A percentile compares a stretch with the other conserved stretches of the same genome.
phyloP scores from a whole-genome alignment of 495 filamentous ascomycete species.

The Trichoderma asperelloides region DNA sequence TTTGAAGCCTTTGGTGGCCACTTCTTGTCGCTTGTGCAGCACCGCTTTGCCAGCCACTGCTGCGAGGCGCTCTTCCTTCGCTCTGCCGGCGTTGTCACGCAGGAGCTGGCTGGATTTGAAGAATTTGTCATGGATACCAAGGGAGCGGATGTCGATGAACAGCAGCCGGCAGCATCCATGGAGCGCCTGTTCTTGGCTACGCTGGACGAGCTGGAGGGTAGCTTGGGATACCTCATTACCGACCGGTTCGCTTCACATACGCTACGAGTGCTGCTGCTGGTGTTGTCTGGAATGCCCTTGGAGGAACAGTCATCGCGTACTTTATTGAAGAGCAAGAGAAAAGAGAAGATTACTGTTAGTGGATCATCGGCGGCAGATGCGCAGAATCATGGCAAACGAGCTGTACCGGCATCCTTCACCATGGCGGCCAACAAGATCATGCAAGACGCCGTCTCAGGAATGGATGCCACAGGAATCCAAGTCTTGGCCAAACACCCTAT shows the following conservation, averaged over 20 bases:
- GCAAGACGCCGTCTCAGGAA: constrained; percentile 53
- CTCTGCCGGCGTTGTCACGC: constrained; percentile 66
- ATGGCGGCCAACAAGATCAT: constrained; percentile 71
- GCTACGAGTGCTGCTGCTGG: constrained; percentile 71
- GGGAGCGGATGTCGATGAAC: constrained; percentile 21
- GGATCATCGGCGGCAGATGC: constrained; percentile 23
- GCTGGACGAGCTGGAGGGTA: constrained; percentile 72
- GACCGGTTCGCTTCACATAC: constrained; percentile 88
- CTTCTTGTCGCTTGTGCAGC: constrained; percentile 80
- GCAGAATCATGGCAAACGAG: constrained; percentile 23
- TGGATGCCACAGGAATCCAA: constrained; percentile 66
- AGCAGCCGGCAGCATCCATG: constrained; percentile 46
- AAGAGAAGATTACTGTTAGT: constrained; percentile 62
- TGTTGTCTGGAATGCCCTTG: constrained; percentile 75
- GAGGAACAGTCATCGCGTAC: constrained; percentile 54
- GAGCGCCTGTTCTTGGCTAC: constrained; percentile 77
- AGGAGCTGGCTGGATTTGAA: constrained; percentile 48
- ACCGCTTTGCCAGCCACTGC: constrained; percentile 93
- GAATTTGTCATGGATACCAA: constrained; percentile 13
- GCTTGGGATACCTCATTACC: constrained; percentile 74
- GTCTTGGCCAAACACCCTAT: constrained; percentile 78
- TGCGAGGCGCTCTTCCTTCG: constrained; percentile 87
- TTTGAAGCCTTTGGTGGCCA: constrained; percentile 81
- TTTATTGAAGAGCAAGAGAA: constrained; percentile 76
- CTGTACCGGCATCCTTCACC: constrained; percentile 71